Conservation (phyloP, 257 asterid species). For the Solanum dulcamara region DNA sequence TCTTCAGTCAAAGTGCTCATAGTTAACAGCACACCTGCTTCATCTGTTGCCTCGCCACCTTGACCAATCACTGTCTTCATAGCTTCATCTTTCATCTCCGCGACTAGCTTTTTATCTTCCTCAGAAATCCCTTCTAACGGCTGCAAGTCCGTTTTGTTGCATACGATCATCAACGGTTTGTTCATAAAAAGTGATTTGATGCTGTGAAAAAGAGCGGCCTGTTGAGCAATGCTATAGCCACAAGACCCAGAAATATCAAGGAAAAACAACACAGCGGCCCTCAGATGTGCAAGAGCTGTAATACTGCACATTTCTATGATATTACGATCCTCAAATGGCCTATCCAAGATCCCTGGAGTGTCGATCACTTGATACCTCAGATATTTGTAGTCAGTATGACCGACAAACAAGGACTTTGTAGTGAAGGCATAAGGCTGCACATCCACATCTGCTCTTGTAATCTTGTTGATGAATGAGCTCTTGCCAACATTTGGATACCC, state of each 20-base stretch:
- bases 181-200: slow-evolving; percentile 89
- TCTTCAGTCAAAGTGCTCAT: slow-evolving; percentile 93
- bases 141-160: slow-evolving; percentile 93
- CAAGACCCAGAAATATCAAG: slow-evolving; percentile 95
- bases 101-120: slow-evolving; percentile 72
- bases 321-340: slow-evolving; percentile 96
- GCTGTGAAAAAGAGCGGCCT: slow-evolving; percentile 92
- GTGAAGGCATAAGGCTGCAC: slow-evolving; percentile 99
- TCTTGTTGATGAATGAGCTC: slow-evolving; percentile 91
- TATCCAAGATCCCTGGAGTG: slow-evolving; percentile 92
- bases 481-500: slow-evolving; percentile 98
- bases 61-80: slow-evolving; percentile 81
- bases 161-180: slow-evolving; percentile 78
- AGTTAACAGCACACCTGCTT: slow-evolving; percentile 57
- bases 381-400: slow-evolving; percentile 87
- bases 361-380: slow-evolving; percentile 92
- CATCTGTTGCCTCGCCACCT: slow-evolving; percentile 76
- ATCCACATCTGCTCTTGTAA: slow-evolving; percentile 94
- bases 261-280: slow-evolving; percentile 92
- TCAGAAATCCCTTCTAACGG: slow-evolving; percentile 65
- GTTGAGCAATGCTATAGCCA: slow-evolving; percentile 88
- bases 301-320: slow-evolving; percentile 99
- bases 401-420: slow-evolving; percentile 89
- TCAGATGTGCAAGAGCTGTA: slow-evolving; percentile 91
- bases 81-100: slow-evolving; percentile 90